phyloP scores from a whole-genome alignment of 2,329 filamentous ascomycete genomes.

The Verticillium klebahnii region DNA sequence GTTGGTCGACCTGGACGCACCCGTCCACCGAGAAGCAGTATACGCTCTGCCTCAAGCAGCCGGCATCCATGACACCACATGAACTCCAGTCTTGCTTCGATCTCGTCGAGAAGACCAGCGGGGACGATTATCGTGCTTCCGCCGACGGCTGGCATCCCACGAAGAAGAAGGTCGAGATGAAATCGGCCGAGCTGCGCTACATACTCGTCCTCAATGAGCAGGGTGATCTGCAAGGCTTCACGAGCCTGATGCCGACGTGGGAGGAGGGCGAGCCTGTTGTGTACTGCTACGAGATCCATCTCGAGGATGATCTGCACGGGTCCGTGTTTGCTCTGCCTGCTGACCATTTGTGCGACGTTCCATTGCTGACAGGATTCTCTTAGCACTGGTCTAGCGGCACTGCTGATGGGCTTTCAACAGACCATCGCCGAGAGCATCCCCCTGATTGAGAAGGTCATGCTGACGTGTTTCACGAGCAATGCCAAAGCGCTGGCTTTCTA shows the following conservation, averaged over 20 bases:
- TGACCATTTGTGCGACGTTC: not conserved
- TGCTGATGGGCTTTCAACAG: conserved; percentile 54
- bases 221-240: conserved; percentile 45
- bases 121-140: conserved; percentile 58
- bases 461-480: conserved; percentile 68
- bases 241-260: conserved; percentile 67
- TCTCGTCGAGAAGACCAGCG: conserved; percentile 60
- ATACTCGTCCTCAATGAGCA: conserved; percentile 48
- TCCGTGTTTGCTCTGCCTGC: conserved; percentile 21
- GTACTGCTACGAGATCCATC: conserved; percentile 78
- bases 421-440: conserved; percentile 48
- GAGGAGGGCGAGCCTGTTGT: conserved; percentile 62
- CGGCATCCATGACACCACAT: conserved; percentile 30
- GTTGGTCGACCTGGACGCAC: conserved; percentile 44
- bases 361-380: not conserved
- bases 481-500: conserved; percentile 55
- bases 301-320: conserved; percentile 51
- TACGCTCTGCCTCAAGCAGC: conserved; percentile 35
- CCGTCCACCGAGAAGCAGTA: conserved; percentile 37
- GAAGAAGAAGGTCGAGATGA: conserved; percentile 65
- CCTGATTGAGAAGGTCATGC: conserved; percentile 62
- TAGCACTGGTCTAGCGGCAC: conserved; percentile 58
- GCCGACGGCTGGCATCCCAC: conserved; percentile 57
- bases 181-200: conserved; percentile 61
- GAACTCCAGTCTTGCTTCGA: conserved; percentile 50